phyloP scores from a whole-genome alignment of 2,329 filamentous ascomycete species.

The Aspergillus unguis region DNA sequence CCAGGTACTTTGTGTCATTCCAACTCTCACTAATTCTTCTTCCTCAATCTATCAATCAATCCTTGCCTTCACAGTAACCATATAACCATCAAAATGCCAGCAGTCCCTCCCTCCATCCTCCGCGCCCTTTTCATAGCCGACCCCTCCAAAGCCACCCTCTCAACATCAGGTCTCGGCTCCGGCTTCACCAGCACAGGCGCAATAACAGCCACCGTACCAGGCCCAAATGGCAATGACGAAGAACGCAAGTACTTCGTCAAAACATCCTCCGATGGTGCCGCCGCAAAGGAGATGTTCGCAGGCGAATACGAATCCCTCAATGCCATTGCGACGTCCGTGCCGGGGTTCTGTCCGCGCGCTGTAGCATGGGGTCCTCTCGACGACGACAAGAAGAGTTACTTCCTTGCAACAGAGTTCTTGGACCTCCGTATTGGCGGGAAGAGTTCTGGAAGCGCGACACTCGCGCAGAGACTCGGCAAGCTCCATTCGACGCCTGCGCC shows the following conservation, averaged over 20 bases:
- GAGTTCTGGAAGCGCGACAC: slow-evolving; percentile 37
- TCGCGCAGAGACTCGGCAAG: slow-evolving; percentile 73
- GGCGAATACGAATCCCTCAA: slow-evolving; percentile 83
- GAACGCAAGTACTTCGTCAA: slow-evolving; percentile 42
- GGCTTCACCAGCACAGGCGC: slow-evolving; percentile 46
- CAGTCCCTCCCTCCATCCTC: slow-evolving; percentile 34
- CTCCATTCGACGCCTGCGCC: slow-evolving; percentile 76
- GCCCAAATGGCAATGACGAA: slow-evolving; percentile 20
- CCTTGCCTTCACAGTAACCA: too few species aligned
- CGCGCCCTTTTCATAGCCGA: slow-evolving; percentile 38
- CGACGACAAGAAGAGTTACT: slow-evolving; percentile 43
- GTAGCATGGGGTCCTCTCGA: slow-evolving; percentile 66
- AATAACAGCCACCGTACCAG: slow-evolving; percentile 33
- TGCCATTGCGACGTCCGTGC: slow-evolving; percentile 69
- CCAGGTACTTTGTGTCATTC: not conserved
- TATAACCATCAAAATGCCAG: slow-evolving; percentile 23
- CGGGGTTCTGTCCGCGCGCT: slow-evolving; percentile 71
- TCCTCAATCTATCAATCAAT: too few species aligned
- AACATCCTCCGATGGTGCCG: slow-evolving; percentile 30
- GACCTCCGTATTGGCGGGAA: slow-evolving; percentile 57
- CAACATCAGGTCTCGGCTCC: slow-evolving; percentile 38
- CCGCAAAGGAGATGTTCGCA: slow-evolving; percentile 43
- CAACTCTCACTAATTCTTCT: not conserved
- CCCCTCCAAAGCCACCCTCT: slow-evolving; percentile 33
- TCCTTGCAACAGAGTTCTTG: slow-evolving; percentile 74